Evolutionary conservation across 2,329 filamentous ascomycete species (phyloP).

Genomic region (Trichoderma breve): DNA sequence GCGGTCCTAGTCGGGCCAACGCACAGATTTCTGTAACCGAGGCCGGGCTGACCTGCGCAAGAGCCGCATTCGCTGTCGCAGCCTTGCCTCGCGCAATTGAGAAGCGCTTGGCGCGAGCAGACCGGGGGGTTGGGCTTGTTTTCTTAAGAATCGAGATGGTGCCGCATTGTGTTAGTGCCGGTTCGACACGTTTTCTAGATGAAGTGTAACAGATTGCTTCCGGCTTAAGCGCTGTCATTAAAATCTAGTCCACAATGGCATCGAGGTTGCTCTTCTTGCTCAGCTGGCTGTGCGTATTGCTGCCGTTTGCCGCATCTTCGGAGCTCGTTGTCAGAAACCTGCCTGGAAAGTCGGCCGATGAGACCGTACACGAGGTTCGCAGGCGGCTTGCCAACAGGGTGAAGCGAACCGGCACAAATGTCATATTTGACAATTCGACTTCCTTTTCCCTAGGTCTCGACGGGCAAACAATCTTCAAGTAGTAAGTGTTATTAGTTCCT

Average conservation of each 20-base stretch:
- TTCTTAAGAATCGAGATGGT: neutral
- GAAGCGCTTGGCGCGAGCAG: neutral
- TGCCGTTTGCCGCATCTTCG: conserved; percentile 5
- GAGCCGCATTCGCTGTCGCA: conserved; percentile 6
- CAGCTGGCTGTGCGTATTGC: neutral
- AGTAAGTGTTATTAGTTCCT: neutral
- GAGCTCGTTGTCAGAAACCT: conserved; percentile 19
- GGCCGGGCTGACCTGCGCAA: neutral
- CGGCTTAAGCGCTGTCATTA: neutral
- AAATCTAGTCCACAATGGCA: neutral
- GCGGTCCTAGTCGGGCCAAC: neutral
- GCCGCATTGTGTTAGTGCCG: neutral
- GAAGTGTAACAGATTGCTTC: neutral
- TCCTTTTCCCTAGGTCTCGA: conserved; percentile 11
- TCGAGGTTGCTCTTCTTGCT: neutral
- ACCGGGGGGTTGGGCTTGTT: neutral
- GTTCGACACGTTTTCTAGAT: neutral
- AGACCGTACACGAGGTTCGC: conserved; percentile 21
- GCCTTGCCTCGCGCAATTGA: conserved; percentile 5
- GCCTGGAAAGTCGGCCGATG: conserved; percentile 13
- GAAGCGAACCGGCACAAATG: conserved; percentile 1
- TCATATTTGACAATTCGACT: conserved; percentile 22
- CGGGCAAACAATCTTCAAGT: conserved; percentile 21
- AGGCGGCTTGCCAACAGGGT: conserved; percentile 16
- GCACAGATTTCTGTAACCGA: conserved; percentile 1